Percentiles rank a stretch among this genome's conserved stretches.
Evolutionary conservation across 192 early-diverging fungal genomes (phyloP).

Genomic region (Tieghemiomyces parasiticus): DNA sequence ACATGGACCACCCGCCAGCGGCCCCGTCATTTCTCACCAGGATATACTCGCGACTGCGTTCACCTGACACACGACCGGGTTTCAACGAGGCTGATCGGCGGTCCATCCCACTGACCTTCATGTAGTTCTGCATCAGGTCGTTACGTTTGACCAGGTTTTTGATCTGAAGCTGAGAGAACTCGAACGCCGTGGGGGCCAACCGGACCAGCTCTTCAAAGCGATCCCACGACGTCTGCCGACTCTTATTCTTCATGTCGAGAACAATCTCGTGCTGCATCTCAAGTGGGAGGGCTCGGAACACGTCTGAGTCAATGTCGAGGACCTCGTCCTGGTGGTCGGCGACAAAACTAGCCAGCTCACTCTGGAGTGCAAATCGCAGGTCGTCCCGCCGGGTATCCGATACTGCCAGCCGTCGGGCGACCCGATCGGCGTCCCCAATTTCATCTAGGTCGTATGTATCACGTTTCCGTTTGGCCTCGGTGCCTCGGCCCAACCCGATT

Average conservation of each 20-base stretch:
- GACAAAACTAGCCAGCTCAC: conserved; percentile 23
- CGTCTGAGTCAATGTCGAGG: conserved; percentile 64
- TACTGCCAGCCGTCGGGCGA: no score
- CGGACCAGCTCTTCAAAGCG: conserved; percentile 57
- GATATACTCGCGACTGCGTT: conserved; percentile 68
- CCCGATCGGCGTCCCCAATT: no score
- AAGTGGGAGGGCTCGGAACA: conserved; percentile 54
- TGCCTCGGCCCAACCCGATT: conserved; percentile 13
- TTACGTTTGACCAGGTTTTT: conserved; percentile 68
- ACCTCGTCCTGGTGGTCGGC: conserved; percentile 28
- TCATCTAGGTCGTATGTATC: conserved; percentile 29
- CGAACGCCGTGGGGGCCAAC: conserved; percentile 51
- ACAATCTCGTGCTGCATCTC: conserved; percentile 91
- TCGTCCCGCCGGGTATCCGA: conserved; percentile 18
- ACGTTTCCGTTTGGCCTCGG: conserved; percentile 30
- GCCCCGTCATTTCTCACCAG: conserved; percentile 70
- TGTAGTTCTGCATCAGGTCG: conserved; percentile 62
- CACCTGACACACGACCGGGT: conserved; percentile 59
- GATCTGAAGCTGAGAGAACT: conserved; percentile 89
- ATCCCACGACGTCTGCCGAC: conserved; percentile 59
- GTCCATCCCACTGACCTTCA: conserved; percentile 28
- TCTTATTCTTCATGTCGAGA: conserved; percentile 66
- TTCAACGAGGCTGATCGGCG: conserved; percentile 13
- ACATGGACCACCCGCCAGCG: conserved; percentile 49
- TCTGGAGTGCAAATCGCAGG: conserved; percentile 26